Evolutionary conservation across 192 early-diverging fungal genomes (phyloP).

Genomic region (Coemansia sp.): DNA sequence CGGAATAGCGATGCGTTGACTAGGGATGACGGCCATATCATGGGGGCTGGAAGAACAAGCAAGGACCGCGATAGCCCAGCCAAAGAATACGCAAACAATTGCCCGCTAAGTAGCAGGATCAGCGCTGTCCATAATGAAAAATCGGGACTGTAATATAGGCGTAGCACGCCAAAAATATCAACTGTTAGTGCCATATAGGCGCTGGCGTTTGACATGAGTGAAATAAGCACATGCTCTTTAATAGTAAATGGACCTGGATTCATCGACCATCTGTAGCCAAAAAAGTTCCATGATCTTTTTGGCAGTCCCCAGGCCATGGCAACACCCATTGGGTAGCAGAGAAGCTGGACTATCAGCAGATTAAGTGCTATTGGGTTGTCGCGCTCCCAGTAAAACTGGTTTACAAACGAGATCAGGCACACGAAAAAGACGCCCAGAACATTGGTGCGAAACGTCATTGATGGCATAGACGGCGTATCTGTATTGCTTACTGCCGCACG

Average conservation of each 20-base stretch:
- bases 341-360: constrained; percentile 66
- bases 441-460: constrained; percentile 69
- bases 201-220: constrained; percentile 71
- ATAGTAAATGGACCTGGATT: constrained; percentile 86
- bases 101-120: constrained; percentile 65
- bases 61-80: constrained; percentile 72
- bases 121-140: constrained; percentile 63
- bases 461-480: constrained; percentile 61
- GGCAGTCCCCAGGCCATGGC: constrained; percentile 64
- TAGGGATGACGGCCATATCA: constrained; percentile 87
- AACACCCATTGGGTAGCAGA: constrained; percentile 72
- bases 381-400: constrained; percentile 85
- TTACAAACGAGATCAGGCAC: constrained; percentile 59
- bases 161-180: constrained; percentile 66
- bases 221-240: constrained; percentile 87
- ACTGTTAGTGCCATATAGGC: constrained; percentile 69
- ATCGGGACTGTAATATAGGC: constrained; percentile 63
- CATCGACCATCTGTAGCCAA: constrained; percentile 55
- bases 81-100: constrained; percentile 62
- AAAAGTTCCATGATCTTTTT: constrained; percentile 42
- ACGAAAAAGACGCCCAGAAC: constrained; percentile 69
- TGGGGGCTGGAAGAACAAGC: constrained; percentile 75
- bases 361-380: constrained; percentile 74
- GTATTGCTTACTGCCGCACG: constrained; percentile 62
- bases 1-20: constrained; percentile 73